Conservation (phyloP, 2,329 filamentous ascomycete species). For the Botryosphaeria dothidea region DNA sequence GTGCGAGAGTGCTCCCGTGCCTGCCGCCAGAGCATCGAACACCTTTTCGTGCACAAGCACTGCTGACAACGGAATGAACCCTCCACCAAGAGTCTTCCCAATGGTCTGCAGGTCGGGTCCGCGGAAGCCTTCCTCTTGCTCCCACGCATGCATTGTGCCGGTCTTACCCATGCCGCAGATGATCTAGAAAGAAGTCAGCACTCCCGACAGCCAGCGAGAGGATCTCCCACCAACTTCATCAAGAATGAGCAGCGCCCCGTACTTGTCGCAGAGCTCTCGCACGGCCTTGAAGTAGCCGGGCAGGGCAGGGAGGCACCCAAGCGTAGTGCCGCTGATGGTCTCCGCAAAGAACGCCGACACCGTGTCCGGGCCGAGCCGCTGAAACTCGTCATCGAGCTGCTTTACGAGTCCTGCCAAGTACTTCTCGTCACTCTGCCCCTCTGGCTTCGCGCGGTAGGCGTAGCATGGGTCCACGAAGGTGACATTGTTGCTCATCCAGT, state of each 20-base stretch:
- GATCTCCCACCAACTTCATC: conserved; percentile 37
- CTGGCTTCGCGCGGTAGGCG: conserved; percentile 37
- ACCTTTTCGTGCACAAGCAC: conserved; percentile 11
- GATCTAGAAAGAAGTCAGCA: conserved; percentile 29
- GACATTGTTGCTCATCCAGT: conserved; percentile 32
- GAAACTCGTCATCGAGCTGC: conserved; percentile 37
- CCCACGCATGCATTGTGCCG: conserved; percentile 32
- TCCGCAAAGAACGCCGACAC: conserved; percentile 55
- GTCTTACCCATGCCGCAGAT: conserved; percentile 34
- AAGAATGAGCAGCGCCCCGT: conserved; percentile 58
- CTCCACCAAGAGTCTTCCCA: conserved; percentile 13
- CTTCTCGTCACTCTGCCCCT: conserved; percentile 39
- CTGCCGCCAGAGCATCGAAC: conserved; percentile 15
- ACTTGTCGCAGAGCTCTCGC: conserved; percentile 54
- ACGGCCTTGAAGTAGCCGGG: conserved; percentile 58
- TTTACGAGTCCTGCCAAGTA: conserved; percentile 44
- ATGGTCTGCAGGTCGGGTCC: conserved; percentile 15
- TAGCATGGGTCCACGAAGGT: conserved; percentile 32
- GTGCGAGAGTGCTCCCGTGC: conserved; percentile 4
- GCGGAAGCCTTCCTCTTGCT: conserved; percentile 21
- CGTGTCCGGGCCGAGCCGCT: conserved; percentile 46
- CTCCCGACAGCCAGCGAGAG: background rate
- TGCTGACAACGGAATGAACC: conserved; percentile 15
- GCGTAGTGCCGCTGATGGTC: conserved; percentile 50
- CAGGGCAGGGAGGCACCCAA: conserved; percentile 55